phyloP scores from a whole-genome alignment of 495 filamentous ascomycete genomes.

The Talaromyces nanjingensis region DNA sequence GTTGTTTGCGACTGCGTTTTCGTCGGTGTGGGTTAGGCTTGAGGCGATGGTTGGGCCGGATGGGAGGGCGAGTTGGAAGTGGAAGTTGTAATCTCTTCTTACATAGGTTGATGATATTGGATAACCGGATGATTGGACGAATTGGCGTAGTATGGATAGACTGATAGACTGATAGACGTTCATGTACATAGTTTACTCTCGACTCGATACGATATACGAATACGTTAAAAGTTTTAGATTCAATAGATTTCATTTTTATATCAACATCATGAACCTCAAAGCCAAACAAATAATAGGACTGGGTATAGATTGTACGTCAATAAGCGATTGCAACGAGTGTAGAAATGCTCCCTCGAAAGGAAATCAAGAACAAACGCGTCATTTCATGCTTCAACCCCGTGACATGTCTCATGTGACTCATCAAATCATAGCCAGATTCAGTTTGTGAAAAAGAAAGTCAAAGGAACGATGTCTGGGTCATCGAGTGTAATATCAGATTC shows the following conservation, averaged over 20 bases:
- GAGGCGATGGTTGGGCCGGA: conserved; percentile 16
- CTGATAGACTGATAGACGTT: not conserved
- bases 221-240: not conserved
- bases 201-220: not conserved
- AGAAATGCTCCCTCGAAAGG: not conserved
- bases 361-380: not conserved
- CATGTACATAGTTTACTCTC: not conserved
- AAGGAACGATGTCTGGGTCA: not conserved
- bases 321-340: not conserved
- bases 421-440: not conserved
- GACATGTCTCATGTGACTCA: not conserved
- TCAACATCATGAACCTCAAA: not conserved
- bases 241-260: not conserved
- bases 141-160: not conserved
- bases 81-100: not conserved
- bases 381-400: not conserved
- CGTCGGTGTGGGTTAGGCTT: conserved; percentile 27
- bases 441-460: not conserved
- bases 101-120: no score
- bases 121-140: not conserved
- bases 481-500: not conserved
- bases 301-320: not conserved
- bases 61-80: not conserved
- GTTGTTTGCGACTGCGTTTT: conserved; percentile 21
- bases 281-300: not conserved